Evolutionary conservation across 805 yeast species (phyloP), one percentile per base, ranked within the genome.

Genomic region (Myxozyma mucilagina): DNA sequence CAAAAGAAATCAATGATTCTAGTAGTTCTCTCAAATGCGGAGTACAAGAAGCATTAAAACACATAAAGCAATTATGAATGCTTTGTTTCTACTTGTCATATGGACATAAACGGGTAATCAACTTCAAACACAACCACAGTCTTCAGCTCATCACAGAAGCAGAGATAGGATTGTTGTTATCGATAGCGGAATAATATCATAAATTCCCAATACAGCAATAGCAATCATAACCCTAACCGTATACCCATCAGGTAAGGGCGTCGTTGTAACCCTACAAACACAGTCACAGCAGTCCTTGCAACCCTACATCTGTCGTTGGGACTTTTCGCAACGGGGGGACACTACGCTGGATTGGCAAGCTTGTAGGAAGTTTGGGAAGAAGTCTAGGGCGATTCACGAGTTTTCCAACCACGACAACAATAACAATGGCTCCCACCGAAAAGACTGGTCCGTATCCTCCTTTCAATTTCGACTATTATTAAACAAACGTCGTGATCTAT

Each of bases 351-450:
- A 14, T 43, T 43, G 24, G 47, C 13, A 43, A n/a, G 47, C n/a
- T n/a, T 13, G 20, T 16, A 24, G 31, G 20, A 7, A 44, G 14
- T 20, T 20, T 34, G 34, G n/a, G 34, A 11, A 38, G 42, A 38
- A 24, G 13, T 24, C 39, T 16, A 31, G 24, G 35, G 18, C 29
- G 20, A n/a, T 14, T 32, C 14, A n/a, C 34, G 47, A 39, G 13
- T 35, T 20, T 41, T 41, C 43, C 53, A 32, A 31, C 53, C 34
- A 39, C 20, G 41, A 38, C 42, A 13, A 16, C 35, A 45, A 9
- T 50, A 57, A 54, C 56, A 61, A 62, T 62, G 65, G 65, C 65
- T 31, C 59, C 60, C 49, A 49, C 61, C 38, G 64, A 60, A 61
- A 63, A 63, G 61, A 63, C 66, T 18, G 66, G 66, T 63, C 60